Evolutionary conservation across 139 green algal species (phyloP), one percentile per base, ranked within the genome.

Genomic region (Raphidocelis subcapitata): DNA sequence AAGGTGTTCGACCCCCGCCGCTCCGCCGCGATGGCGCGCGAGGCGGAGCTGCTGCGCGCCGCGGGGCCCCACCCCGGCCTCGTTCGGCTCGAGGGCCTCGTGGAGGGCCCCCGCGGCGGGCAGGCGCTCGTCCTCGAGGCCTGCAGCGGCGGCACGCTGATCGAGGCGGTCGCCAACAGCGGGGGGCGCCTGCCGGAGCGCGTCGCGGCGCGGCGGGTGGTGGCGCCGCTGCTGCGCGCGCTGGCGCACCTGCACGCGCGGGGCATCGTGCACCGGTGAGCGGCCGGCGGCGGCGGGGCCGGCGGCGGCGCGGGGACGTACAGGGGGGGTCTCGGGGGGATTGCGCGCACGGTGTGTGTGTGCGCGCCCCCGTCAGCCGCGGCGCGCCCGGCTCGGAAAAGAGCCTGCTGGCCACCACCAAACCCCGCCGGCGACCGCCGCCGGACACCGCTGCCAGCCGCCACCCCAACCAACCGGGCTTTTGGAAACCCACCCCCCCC

Each of bases 101-200:
- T 71, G n/a, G 29, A 78, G 28, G 68, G n/a, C n/a, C n/a, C 63
- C 72, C 16, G 3, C 28, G 52, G 24, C 4, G 72, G 62, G 35
- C 63, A 37, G 0, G 65, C 72, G 47, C 62, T 78, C 32, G 72
- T 72, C 4, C 26, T 78, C 31, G 46, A 78, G 62, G 72, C 72
- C 12, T 78, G 72, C 62, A 65, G 41, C 41, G 82, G 80, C 26
- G 64, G 56, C 32, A 87, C 76, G 5, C 47, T 89, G 51, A 85
- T 89, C 41, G 77, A 86, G 60, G 59, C 78, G 4, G 74, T 86
- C 0, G 79, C 81, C 26, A 76, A 83, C 55, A 57, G 33, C 21
- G 81, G 81, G n/a, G 84, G 84, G 2, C 73, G 76, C 29, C 60
- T 89, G 52, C 18, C 73, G 0, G 84, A 89, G 68, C 20, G 33